Conservation (phyloP, 495 filamentous ascomycete genomes). For the Aspergillus bertholletiae region DNA sequence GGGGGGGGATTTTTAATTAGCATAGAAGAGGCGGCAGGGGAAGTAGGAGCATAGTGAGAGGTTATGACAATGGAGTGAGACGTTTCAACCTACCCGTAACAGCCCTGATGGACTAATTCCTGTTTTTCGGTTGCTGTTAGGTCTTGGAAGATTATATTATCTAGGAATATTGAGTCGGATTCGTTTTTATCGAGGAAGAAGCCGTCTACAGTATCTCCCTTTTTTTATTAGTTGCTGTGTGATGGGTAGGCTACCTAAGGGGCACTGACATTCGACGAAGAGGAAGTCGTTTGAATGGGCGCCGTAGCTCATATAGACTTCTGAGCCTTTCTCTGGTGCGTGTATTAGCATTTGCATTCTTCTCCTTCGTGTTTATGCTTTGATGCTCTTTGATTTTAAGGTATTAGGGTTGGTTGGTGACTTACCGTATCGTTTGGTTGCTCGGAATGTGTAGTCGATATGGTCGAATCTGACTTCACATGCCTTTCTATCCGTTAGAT, state of each 20-base stretch:
- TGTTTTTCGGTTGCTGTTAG: conserved; percentile 38
- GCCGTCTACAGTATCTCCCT: conserved; percentile 58
- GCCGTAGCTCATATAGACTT: conserved; percentile 74
- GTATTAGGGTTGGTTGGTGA: no score
- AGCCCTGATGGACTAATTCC: conserved; percentile 45
- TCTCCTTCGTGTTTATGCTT: no score
- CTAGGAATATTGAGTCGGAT: conserved; percentile 59
- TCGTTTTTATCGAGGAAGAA: conserved; percentile 61
- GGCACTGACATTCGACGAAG: conserved; percentile 59
- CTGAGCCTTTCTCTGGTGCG: conserved; percentile 48
- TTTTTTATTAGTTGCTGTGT: neutral
- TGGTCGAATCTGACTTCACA: conserved; percentile 55
- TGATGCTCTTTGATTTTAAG: no score
- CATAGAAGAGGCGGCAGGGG: no score
- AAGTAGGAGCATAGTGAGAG: neutral
- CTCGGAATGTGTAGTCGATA: conserved; percentile 53
- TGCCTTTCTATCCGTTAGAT: conserved; percentile 9
- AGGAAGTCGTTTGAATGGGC: conserved; percentile 70
- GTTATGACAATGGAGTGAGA: neutral
- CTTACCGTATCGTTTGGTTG: neutral
- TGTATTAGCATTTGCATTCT: neutral
- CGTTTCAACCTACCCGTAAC: conserved; percentile 41
- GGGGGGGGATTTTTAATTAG: no score
- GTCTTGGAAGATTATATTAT: conserved; percentile 53
- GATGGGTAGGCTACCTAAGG: neutral